phyloP scores from a whole-genome alignment of 768 basidiomycete species.

The Lactarius hengduanensis region DNA sequence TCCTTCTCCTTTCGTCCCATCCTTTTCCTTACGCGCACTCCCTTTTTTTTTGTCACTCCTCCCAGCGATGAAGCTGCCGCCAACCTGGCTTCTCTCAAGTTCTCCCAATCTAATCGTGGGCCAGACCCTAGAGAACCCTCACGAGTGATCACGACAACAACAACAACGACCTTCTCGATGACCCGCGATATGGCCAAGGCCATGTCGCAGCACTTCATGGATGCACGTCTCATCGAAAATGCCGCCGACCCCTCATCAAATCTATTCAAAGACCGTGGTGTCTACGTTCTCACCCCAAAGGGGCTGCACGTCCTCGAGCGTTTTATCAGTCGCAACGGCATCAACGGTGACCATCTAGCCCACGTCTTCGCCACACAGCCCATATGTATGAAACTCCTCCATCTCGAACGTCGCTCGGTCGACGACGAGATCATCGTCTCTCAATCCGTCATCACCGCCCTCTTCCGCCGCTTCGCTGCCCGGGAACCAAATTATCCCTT shows the following conservation, averaged over 20 bases:
- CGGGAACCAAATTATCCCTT: slow-evolving; percentile 77
- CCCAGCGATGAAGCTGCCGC: slow-evolving; percentile 91
- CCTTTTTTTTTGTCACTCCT: slow-evolving; percentile 17
- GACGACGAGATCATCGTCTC: slow-evolving; percentile 99
- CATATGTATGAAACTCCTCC: slow-evolving; percentile 95
- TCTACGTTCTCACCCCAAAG: slow-evolving; percentile 94
- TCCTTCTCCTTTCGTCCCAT: slow-evolving; percentile 24
- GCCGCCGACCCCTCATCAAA: slow-evolving; percentile 85
- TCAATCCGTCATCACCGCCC: slow-evolving; percentile 87
- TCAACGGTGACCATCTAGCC: slow-evolving; percentile 89
- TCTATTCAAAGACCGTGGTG: slow-evolving; percentile 96
- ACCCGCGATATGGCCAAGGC: slow-evolving; percentile 99
- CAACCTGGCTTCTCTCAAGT: slow-evolving; percentile 93
- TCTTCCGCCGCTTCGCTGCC: slow-evolving; percentile 95
- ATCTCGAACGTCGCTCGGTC: slow-evolving; percentile 86
- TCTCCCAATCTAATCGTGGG: slow-evolving; percentile 97
- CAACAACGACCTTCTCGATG: slow-evolving; percentile 99
- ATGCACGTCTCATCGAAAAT: slow-evolving; percentile 96
- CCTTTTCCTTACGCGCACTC: slow-evolving; percentile 1
- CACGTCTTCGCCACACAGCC: slow-evolving; percentile 89
- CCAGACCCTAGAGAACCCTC: slow-evolving; percentile 98
- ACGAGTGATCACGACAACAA: slow-evolving; percentile 98
- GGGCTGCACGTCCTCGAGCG: slow-evolving; percentile 97
- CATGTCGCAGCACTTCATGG: slow-evolving; percentile 99
- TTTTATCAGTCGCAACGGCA: slow-evolving; percentile 99